Evolutionary conservation across 495 filamentous ascomycete genomes (phyloP), one percentile per base, ranked within the genome.

Genomic region (Cenococcum geophilum): DNA sequence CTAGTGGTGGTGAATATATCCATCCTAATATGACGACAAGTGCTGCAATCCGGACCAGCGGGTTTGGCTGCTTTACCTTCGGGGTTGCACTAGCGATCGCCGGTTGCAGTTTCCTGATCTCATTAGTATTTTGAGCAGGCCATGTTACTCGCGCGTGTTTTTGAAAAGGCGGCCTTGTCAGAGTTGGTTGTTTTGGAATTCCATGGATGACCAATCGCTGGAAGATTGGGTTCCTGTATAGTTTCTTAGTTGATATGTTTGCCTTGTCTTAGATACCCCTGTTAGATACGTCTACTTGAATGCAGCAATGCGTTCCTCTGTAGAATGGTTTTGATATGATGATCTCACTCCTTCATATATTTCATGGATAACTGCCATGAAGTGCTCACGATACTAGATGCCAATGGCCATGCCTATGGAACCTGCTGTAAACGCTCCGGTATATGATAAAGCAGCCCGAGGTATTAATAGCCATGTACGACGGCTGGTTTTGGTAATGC

Each of bases 31-130:
- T 14, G 14, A 45, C 40, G 40, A 14, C 12, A 45, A 65, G 62
- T 52, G 58, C 32, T 51, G 57, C 62, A 9, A 42, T 27, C 45
- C 58, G 62, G 57, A 60, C 40, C 12, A 45, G 11, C 18, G 18
- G 40, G 14, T 16, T 45, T 45, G 11, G 11, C 4, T 45, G 40
- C 18, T 14, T 16, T 16, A 45, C 40, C 4, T 1, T 18, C 40
- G 12, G 40, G 4, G 11, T 45, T 16, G 11, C 18, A 45, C 40
- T 45, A 10, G 40, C 40, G 11, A 45, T 32, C 27, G 2, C 6
- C 27, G 27, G 27, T 6, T 32, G 11, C 18, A 14, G 4, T 45
- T 14, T 45, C 40, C 12, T 14, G 1, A 14, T 14, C 40, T 45
- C 36, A 8, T 40, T 18, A 14, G 40, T 45, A 45, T 45, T 14